phyloP scores from a whole-genome alignment of 345 rosid genomes.

The Gossypium ekmanianum region DNA sequence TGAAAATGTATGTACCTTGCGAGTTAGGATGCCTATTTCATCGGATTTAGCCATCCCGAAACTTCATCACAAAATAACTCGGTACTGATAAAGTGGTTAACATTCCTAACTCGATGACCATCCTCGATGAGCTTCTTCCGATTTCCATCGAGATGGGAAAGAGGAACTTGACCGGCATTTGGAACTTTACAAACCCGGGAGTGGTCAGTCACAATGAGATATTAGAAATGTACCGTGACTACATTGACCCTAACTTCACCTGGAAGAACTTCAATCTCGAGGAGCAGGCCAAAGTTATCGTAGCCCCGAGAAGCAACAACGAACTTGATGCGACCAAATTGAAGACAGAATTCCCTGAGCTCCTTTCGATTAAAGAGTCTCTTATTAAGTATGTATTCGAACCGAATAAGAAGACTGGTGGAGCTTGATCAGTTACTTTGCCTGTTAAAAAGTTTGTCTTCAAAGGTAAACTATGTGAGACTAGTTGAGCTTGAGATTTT shows the following conservation, averaged over 20 bases:
- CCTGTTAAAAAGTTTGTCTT: slow-evolving; percentile 25
- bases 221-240: slow-evolving; percentile 68
- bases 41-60: slow-evolving; percentile 72
- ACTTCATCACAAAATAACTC: slow-evolving; percentile 84
- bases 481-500: slow-evolving; percentile 27
- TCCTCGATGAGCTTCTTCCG: slow-evolving; percentile 81
- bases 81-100: slow-evolving; percentile 78
- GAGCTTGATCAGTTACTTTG: slow-evolving; percentile 19
- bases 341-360: slow-evolving; percentile 78
- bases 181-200: slow-evolving; percentile 84
- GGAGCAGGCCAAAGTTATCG: slow-evolving; percentile 84
- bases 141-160: slow-evolving; percentile 94
- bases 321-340: slow-evolving; percentile 74
- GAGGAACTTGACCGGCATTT: slow-evolving; percentile 91
- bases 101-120: slow-evolving; percentile 94
- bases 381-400: slow-evolving; percentile 70
- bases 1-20: slow-evolving; percentile 75
- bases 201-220: slow-evolving; percentile 90
- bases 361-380: slow-evolving; percentile 79
- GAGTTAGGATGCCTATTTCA: slow-evolving; percentile 87
- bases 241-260: slow-evolving; percentile 57
- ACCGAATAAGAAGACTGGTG: slow-evolving; percentile 62
- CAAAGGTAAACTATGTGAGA: slow-evolving; percentile 34
- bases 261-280: slow-evolving; percentile 87
- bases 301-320: slow-evolving; percentile 94